These are phyloP conservation scores for Pelargonium myrrhifolium DNA, from an alignment of 441 rosid species.

Conservation along the genomic window DNA sequence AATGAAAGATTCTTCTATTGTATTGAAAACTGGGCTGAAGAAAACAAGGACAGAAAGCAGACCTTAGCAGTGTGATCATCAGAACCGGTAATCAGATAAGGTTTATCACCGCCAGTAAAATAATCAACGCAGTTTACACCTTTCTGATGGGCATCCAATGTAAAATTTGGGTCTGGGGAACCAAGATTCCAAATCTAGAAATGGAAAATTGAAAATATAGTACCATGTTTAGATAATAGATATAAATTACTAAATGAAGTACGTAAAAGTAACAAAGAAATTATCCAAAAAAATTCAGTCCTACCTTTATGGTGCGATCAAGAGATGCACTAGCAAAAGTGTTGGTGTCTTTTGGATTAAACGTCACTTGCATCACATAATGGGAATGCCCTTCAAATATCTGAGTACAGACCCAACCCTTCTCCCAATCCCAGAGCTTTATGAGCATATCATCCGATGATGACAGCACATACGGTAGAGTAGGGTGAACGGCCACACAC, in stretches of 20 bases:
- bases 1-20: neutral
- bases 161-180: slow-evolving; percentile 87
- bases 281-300: slow-evolving; percentile 9
- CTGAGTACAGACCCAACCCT: slow-evolving; percentile 77
- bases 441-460: slow-evolving; percentile 83
- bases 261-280: slow-evolving; percentile 4
- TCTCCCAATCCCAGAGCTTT: slow-evolving; percentile 96
- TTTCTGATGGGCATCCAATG: slow-evolving; percentile 86
- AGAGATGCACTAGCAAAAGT: slow-evolving; percentile 88
- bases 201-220: slow-evolving; percentile 5
- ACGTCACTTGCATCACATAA: slow-evolving; percentile 80
- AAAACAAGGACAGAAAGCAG: slow-evolving; percentile 19
- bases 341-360: slow-evolving; percentile 63
- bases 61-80: slow-evolving; percentile 99
- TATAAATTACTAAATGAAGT: slow-evolving; percentile 11
- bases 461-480: slow-evolving; percentile 70
- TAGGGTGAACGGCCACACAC: slow-evolving; percentile 65
- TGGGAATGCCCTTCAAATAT: slow-evolving; percentile 80
- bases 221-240: slow-evolving; percentile 16
- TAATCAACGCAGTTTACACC: slow-evolving; percentile 93
- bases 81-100: slow-evolving; percentile 86
- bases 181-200: slow-evolving; percentile 91
- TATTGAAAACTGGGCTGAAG: neutral
- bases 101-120: slow-evolving; percentile 86
- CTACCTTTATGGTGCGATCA: slow-evolving; percentile 75